Conservation (phyloP, 2,329 filamentous ascomycete species). For the Fusarium aywerte region DNA sequence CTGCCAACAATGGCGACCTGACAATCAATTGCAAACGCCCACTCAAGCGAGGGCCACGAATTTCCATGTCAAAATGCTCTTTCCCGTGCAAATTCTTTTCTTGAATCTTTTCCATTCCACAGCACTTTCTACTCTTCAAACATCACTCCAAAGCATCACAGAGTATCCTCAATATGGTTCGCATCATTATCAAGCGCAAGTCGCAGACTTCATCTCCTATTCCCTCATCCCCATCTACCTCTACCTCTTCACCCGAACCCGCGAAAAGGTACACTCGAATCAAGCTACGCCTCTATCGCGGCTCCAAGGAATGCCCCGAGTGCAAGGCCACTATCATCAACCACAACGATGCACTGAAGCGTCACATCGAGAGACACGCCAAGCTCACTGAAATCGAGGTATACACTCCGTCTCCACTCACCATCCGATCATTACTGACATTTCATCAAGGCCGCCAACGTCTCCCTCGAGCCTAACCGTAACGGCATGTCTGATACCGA, state of each 20-base stretch:
- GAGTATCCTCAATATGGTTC: neutral
- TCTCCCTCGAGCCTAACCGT: neutral
- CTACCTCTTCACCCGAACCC: neutral
- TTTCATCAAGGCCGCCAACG: constrained; percentile 4
- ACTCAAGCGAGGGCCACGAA: too few relatives aligned
- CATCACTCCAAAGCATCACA: too few relatives aligned
- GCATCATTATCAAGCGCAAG: neutral
- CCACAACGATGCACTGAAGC: neutral
- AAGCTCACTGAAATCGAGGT: constrained; percentile 19
- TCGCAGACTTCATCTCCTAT: neutral
- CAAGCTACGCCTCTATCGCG: neutral
- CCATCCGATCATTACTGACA: neutral
- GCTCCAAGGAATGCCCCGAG: neutral
- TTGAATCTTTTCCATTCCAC: rapidly evolving
- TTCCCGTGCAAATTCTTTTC: rapidly evolving
- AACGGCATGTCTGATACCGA: neutral
- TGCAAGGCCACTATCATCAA: constrained; percentile 16
- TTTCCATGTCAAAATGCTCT: rapidly evolving
- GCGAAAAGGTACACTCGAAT: rapidly evolving
- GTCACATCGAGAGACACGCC: constrained; percentile 18
- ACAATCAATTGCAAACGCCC: too few relatives aligned
- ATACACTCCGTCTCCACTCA: rapidly evolving
- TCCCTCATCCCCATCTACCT: neutral
- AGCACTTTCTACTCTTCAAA: rapidly evolving
- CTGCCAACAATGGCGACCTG: neutral